These are phyloP conservation scores for Blastomyces silverae DNA, from an alignment of 2,329 filamentous ascomycete species.

Conservation along the genomic window DNA sequence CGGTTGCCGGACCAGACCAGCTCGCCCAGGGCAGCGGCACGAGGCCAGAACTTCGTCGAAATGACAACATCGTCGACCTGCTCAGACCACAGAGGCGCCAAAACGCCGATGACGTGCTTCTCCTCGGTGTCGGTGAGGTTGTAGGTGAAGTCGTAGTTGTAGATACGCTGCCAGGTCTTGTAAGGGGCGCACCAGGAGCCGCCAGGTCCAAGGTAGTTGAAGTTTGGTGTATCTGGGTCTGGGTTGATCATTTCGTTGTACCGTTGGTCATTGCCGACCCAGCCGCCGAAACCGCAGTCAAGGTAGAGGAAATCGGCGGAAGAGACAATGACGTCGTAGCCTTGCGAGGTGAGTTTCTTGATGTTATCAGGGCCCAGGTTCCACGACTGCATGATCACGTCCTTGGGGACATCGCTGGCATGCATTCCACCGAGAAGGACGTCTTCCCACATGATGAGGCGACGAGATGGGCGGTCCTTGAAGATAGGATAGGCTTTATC, in stretches of 20 bases:
- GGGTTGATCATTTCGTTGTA: constrained; percentile 52
- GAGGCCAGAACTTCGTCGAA: constrained; percentile 50
- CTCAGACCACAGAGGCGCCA: constrained; percentile 50
- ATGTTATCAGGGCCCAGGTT: constrained; percentile 50
- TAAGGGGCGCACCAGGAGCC: constrained; percentile 55
- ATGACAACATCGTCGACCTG: constrained; percentile 50
- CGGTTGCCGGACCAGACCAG: constrained; percentile 52
- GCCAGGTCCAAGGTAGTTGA: constrained; percentile 50
- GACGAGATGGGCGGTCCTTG: constrained; percentile 42
- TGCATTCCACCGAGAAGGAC: constrained; percentile 41
- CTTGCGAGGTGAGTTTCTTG: constrained; percentile 44
- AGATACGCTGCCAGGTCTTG: constrained; percentile 56
- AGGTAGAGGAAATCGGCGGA: constrained; percentile 52
- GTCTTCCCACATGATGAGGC: constrained; percentile 54
- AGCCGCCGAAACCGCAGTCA: constrained; percentile 51
- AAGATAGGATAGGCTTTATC: constrained; percentile 49
- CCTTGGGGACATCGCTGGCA: constrained; percentile 45
- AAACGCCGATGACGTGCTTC: constrained; percentile 47
- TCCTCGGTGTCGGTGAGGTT: constrained; percentile 45
- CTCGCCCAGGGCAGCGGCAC: constrained; percentile 52
- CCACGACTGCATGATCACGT: constrained; percentile 51
- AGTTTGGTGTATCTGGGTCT: constrained; percentile 40
- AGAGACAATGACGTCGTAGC: constrained; percentile 53
- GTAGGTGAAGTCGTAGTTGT: constrained; percentile 51
- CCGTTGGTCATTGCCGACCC: constrained; percentile 49